Conservation (phyloP, 1,139 yeast species). For the Saccharomycopsis hybrid region DNA sequence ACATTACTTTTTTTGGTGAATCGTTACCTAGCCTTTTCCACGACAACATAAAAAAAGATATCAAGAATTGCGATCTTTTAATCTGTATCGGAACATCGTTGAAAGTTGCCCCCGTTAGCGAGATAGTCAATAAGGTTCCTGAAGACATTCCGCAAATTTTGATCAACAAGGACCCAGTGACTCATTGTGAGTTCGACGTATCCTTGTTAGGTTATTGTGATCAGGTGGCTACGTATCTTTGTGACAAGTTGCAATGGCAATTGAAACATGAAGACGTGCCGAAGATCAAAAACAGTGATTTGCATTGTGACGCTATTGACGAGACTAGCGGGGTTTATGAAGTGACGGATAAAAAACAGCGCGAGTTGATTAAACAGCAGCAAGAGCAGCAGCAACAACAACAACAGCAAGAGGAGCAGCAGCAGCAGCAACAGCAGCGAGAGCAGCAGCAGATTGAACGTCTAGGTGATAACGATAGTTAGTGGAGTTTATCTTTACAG, state of each 20-base stretch:
- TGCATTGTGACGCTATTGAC: constrained; percentile 27
- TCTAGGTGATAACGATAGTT: too few relatives aligned
- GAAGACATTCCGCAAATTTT: constrained; percentile 74
- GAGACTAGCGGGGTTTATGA: constrained; percentile 29
- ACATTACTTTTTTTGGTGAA: constrained; percentile 93
- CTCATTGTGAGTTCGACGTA: constrained; percentile 75
- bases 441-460: too few relatives aligned
- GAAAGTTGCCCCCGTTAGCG: constrained; percentile 94
- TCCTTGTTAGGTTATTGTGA: constrained; percentile 82
- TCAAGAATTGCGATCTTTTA: constrained; percentile 67
- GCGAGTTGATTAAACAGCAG: constrained; percentile 20
- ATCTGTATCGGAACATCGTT: constrained; percentile 90
- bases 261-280: constrained; percentile 47
- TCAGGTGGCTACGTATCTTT: constrained; percentile 67
- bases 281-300: constrained; percentile 28
- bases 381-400: neutral
- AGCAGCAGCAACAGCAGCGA: too few relatives aligned
- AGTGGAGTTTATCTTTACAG: too few relatives aligned
- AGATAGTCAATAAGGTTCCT: constrained; percentile 72
- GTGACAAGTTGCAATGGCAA: constrained; percentile 59
- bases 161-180: constrained; percentile 75
- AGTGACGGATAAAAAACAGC: constrained; percentile 27
- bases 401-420: neutral
- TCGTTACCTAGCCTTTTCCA: constrained; percentile 73
- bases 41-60: constrained; percentile 50